A percentile compares a stretch with the other conserved stretches of the same genome.
These are phyloP conservation scores for Clavispora carvajalis DNA, from an alignment of 805 yeast species.

Conservation along the genomic window DNA sequence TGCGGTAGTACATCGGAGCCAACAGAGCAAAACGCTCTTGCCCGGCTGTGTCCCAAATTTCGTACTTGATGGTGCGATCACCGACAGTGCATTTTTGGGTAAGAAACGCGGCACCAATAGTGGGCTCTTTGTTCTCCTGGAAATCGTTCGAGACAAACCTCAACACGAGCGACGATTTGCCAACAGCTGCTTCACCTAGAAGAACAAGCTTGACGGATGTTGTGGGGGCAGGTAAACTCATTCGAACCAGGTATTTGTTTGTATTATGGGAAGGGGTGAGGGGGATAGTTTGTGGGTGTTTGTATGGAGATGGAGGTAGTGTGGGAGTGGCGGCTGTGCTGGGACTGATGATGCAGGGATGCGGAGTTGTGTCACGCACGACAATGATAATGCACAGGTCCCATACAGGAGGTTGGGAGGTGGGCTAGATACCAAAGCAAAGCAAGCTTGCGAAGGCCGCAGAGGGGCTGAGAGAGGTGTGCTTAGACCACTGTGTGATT, in stretches of 20 bases:
- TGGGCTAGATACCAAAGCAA: too few species aligned
- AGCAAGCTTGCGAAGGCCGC: too few species aligned
- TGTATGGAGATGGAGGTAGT: background rate
- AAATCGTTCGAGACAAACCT: slow-evolving; percentile 70
- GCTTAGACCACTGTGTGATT: too few species aligned
- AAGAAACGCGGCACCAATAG: slow-evolving; percentile 81
- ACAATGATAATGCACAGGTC: too few species aligned
- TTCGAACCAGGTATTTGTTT: background rate
- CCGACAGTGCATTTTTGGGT: slow-evolving; percentile 60
- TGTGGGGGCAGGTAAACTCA: slow-evolving; percentile 12
- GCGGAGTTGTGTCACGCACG: too few species aligned
- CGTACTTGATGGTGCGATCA: slow-evolving; percentile 58
- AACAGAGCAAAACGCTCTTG: slow-evolving; percentile 74
- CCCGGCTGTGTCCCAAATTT: slow-evolving; percentile 87
- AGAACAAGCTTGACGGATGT: slow-evolving; percentile 57
- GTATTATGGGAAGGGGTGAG: background rate
- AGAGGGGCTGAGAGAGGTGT: too few species aligned
- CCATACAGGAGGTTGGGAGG: too few species aligned
- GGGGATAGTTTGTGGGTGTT: background rate
- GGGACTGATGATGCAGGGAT: too few species aligned
- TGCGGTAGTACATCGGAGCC: slow-evolving; percentile 81
- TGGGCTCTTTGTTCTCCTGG: slow-evolving; percentile 69
- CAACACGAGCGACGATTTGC: slow-evolving; percentile 65
- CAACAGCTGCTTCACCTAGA: slow-evolving; percentile 80
- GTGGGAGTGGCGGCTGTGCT: too few species aligned